Evolutionary conservation across 352 stramenopile species (phyloP).

Genomic region (Globisporangium nunn): DNA sequence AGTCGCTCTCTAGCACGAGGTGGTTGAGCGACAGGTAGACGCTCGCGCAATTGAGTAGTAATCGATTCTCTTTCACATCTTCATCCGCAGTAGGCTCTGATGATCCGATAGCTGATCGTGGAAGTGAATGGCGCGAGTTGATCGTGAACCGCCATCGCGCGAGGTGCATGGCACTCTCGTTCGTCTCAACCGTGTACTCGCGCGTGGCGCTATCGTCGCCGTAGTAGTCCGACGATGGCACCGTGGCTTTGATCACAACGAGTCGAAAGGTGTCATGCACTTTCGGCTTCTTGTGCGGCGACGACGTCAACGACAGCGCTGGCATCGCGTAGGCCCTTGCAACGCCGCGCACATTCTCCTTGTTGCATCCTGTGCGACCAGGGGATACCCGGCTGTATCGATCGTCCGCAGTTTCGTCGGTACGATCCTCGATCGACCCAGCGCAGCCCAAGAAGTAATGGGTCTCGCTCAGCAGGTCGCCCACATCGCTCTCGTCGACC

Average conservation of each 20-base stretch:
- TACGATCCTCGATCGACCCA: conserved; percentile 28
- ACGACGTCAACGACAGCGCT: neutral
- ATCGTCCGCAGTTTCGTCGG: neutral
- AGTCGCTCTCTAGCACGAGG: conserved; percentile 28
- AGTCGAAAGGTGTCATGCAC: conserved; percentile 30
- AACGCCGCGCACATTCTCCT: conserved; percentile 5
- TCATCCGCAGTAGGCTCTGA: conserved; percentile 1
- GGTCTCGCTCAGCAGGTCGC: conserved; percentile 40
- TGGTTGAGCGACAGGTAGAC: conserved; percentile 33
- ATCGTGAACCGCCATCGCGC: conserved; percentile 41
- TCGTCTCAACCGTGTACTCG: conserved; percentile 56
- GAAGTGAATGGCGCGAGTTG: conserved; percentile 1
- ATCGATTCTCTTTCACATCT: conserved; percentile 13
- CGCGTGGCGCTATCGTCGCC: conserved; percentile 54
- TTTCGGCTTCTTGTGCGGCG: neutral
- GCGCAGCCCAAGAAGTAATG: conserved; percentile 51
- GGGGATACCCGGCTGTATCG: neutral
- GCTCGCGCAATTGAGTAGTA: conserved; percentile 30
- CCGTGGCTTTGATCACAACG: conserved; percentile 47
- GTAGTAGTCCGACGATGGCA: conserved; percentile 40
- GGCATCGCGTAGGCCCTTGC: conserved; percentile 7
- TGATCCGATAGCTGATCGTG: neutral
- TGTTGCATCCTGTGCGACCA: neutral
- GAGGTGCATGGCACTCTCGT: conserved; percentile 40
- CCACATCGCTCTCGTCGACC: conserved; percentile 21